These are phyloP conservation scores for Debaryomyces sp. DNA, from an alignment of 1,139 yeast genomes.

Conservation along the genomic window DNA sequence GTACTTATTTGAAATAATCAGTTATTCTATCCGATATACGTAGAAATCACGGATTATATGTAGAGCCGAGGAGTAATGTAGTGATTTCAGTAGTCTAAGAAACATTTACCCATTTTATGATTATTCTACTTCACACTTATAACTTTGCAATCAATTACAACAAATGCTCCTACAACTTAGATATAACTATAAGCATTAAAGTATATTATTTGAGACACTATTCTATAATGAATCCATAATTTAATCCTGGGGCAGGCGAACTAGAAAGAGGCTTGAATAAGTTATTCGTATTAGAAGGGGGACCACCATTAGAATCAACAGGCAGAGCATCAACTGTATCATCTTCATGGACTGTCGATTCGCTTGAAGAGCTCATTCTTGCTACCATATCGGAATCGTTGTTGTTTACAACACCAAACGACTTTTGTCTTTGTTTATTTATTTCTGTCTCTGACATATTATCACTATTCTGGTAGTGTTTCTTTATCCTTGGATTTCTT, in stretches of 20 bases:
- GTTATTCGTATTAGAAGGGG: background rate
- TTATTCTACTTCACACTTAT: too few species aligned
- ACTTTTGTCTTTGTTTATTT: constrained; percentile 22
- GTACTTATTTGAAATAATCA: background rate
- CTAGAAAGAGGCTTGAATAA: constrained; percentile 4
- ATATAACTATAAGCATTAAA: background rate
- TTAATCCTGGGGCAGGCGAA: constrained; percentile 20
- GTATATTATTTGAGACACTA: constrained; percentile 4
- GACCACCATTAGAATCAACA: background rate
- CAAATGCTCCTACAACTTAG: too few species aligned
- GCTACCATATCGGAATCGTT: constrained; percentile 9
- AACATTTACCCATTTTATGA: too few species aligned
- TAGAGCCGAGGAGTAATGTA: too few species aligned
- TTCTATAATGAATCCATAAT: constrained; percentile 22
- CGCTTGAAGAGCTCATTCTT: constrained; percentile 7
- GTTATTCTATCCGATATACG: background rate
- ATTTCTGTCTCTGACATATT: constrained; percentile 2
- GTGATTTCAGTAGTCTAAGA: too few species aligned
- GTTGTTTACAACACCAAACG: constrained; percentile 28
- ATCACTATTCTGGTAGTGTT: constrained; percentile 30
- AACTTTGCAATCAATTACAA: too few species aligned
- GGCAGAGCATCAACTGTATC: constrained; percentile 6
- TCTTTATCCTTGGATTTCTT: constrained; percentile 40
- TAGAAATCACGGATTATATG: background rate
- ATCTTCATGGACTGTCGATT: constrained; percentile 4